Evolutionary conservation across 306 rosid species (phyloP).

Genomic region (Casuarina equisetifolia): DNA sequence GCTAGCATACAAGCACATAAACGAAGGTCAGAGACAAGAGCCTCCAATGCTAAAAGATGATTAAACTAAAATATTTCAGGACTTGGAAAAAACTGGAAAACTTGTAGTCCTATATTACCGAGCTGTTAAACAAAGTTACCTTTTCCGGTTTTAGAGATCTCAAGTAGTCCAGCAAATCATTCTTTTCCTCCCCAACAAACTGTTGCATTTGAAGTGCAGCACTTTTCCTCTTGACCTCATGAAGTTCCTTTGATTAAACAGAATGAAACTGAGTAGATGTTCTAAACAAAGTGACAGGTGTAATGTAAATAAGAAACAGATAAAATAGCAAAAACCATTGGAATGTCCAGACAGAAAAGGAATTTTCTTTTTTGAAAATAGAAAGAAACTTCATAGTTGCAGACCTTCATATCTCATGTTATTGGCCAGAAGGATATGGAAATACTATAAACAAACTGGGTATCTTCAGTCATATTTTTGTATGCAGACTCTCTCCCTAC

Average conservation of each 20-base stretch:
- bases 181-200: slow-evolving; percentile 94
- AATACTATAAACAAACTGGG: not conserved
- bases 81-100: not conserved
- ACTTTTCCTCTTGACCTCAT: slow-evolving; percentile 77
- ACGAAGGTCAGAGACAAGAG: slow-evolving; percentile 19
- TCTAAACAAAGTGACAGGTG: not conserved
- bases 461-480: slow-evolving; percentile 1
- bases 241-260: slow-evolving; percentile 66
- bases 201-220: slow-evolving; percentile 97
- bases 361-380: not conserved
- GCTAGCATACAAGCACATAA: slow-evolving; percentile 11
- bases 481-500: too few species aligned
- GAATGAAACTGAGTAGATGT: slow-evolving; percentile 18
- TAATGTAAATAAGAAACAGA: slow-evolving; percentile 17
- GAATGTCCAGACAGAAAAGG: not conserved
- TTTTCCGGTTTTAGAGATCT: slow-evolving; percentile 93
- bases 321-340: not conserved
- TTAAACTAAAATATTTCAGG: slow-evolving; percentile 1
- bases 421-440: not conserved
- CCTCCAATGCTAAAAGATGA: not conserved
- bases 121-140: slow-evolving; percentile 40
- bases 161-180: slow-evolving; percentile 87
- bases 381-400: not conserved
- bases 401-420: not conserved
- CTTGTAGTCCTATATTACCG: not conserved